Conservation (phyloP, 768 basidiomycete species). For the Amylocystis lapponica region DNA sequence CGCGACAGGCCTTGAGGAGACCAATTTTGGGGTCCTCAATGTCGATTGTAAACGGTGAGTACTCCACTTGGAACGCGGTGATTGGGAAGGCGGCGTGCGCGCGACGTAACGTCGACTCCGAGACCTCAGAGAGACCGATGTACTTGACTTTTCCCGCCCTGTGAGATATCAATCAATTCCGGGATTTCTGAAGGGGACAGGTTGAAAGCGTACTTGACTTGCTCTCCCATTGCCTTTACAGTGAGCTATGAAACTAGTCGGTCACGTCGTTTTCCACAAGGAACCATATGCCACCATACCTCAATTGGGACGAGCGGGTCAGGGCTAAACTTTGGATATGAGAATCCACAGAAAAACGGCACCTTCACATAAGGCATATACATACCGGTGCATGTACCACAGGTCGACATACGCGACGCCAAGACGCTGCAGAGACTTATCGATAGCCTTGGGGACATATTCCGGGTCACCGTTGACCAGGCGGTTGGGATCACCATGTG, state of each 20-base stretch:
- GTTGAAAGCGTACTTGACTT: conserved; percentile 18
- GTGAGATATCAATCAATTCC: not conserved
- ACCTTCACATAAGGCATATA: not conserved
- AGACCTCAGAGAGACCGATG: conserved; percentile 26
- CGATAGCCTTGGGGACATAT: conserved; percentile 33
- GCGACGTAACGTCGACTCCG: conserved; percentile 16
- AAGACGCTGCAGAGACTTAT: conserved; percentile 34
- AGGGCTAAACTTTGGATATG: conserved; percentile 22
- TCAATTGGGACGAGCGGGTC: conserved; percentile 22
- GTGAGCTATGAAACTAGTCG: conserved; percentile 1
- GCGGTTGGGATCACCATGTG: conserved; percentile 17
- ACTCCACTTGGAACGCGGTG: conserved; percentile 40
- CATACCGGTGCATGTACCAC: conserved; percentile 34
- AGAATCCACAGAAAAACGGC: conserved; percentile 13
- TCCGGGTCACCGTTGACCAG: conserved; percentile 33
- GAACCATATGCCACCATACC: too few species aligned
- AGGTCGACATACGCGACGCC: conserved; percentile 34
- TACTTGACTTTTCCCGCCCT: conserved; percentile 25
- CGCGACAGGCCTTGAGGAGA: conserved; percentile 34
- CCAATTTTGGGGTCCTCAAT: conserved; percentile 36
- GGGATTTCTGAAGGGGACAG: not conserved
- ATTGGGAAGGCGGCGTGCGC: conserved; percentile 39
- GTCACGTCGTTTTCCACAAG: too few species aligned
- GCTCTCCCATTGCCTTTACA: conserved; percentile 22
- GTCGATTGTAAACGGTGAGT: conserved; percentile 38